These are phyloP conservation scores for Purpureocillium lavendulum DNA, from an alignment of 2,329 filamentous ascomycete species.

Conservation along the genomic window DNA sequence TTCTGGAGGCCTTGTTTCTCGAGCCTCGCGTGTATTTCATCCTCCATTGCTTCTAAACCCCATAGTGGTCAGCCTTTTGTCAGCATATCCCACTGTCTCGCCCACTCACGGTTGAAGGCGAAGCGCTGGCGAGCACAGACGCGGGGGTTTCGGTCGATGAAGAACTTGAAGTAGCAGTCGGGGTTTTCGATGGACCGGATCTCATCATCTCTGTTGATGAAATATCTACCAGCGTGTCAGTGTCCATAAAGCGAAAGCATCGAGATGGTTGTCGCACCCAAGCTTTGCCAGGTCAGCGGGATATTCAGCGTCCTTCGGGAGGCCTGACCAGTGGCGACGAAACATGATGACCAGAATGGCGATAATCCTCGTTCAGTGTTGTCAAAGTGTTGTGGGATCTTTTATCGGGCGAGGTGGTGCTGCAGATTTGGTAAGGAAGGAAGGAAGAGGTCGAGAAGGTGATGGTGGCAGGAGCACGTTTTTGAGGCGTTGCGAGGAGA, in stretches of 20 bases:
- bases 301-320: slow-evolving; percentile 64
- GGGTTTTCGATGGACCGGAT: slow-evolving; percentile 63
- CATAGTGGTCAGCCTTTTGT: too few relatives aligned
- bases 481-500: too few relatives aligned
- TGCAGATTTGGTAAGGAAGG: too few relatives aligned
- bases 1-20: slow-evolving; percentile 49
- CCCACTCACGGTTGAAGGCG: slow-evolving; percentile 59
- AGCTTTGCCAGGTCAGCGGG: slow-evolving; percentile 58
- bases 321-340: slow-evolving; percentile 55
- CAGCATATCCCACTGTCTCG: too few relatives aligned
- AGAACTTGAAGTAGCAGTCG: slow-evolving; percentile 65
- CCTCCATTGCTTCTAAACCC: slow-evolving; percentile 55
- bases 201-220: slow-evolving; percentile 67
- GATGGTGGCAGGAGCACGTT: too few relatives aligned
- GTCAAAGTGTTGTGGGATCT: too few relatives aligned
- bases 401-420: too few relatives aligned
- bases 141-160: slow-evolving; percentile 63
- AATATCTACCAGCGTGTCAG: slow-evolving; percentile 49
- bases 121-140: slow-evolving; percentile 70
- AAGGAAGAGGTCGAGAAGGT: too few relatives aligned
- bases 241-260: background rate
- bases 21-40: slow-evolving; percentile 55
- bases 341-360: slow-evolving; percentile 49
- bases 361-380: background rate
- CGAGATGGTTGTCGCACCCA: slow-evolving; percentile 45